phyloP scores from a whole-genome alignment of 768 basidiomycete species.

The Boletellus ananiceps region DNA sequence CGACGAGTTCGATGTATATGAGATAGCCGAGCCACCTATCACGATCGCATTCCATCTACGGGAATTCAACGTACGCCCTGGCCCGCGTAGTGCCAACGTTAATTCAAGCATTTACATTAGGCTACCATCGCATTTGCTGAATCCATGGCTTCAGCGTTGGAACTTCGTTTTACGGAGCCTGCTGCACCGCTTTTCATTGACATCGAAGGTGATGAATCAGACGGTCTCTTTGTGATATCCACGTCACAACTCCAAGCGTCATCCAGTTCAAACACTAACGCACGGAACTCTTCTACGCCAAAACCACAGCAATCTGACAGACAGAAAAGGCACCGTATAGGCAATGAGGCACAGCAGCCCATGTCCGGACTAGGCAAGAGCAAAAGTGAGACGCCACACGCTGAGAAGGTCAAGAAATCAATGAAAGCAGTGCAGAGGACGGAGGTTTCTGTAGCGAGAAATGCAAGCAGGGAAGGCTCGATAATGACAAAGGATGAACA shows the following conservation, averaged over 20 bases:
- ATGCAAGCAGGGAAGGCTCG: conserved; percentile 14
- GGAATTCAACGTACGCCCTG: conserved; percentile 66
- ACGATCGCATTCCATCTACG: conserved; percentile 76
- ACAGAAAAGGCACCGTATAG: conserved; percentile 21
- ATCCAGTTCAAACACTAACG: conserved; percentile 13
- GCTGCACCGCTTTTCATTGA: conserved; percentile 73
- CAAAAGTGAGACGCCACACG: conserved; percentile 36
- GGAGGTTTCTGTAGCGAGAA: conserved; percentile 16
- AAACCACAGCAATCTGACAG: conserved; percentile 7
- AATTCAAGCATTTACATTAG: conserved; percentile 34
- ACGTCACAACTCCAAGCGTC: conserved; percentile 53
- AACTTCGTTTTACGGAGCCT: conserved; percentile 73
- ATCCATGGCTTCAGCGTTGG: conserved; percentile 56
- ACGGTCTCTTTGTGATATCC: conserved; percentile 73
- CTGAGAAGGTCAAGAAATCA: conserved; percentile 43
- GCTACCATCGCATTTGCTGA: conserved; percentile 80
- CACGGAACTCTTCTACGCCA: conserved; percentile 17
- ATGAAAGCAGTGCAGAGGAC: conserved; percentile 34
- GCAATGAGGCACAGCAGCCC: conserved; percentile 26
- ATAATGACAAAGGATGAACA: conserved; percentile 18
- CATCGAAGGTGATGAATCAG: conserved; percentile 61
- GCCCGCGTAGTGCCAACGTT: neutral
- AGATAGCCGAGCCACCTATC: conserved; percentile 56
- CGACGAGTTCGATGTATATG: conserved; percentile 79
- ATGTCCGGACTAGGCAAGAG: conserved; percentile 8